phyloP scores from a whole-genome alignment of 2,329 filamentous ascomycete species.

The Coleophoma eucalyptorum region DNA sequence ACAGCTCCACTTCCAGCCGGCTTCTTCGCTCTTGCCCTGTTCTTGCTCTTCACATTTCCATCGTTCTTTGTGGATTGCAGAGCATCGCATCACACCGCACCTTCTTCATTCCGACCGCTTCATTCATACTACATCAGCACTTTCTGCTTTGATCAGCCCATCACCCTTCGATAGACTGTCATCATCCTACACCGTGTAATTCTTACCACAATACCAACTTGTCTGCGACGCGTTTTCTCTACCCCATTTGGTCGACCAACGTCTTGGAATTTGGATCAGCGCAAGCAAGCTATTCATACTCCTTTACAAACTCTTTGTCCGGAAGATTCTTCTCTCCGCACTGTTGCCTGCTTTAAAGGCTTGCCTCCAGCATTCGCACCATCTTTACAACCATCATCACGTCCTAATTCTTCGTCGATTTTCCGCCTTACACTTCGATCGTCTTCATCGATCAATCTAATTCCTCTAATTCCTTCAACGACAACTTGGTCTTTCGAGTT shows the following conservation, averaged over 20 bases:
- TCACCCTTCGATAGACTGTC: background rate
- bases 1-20: too few relatives aligned
- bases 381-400: conserved; percentile 16
- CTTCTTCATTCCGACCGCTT: conserved; percentile 4
- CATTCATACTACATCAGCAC: background rate
- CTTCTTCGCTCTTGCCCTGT: too few relatives aligned
- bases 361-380: conserved; percentile 18
- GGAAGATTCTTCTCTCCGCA: conserved; percentile 15
- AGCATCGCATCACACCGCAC: conserved; percentile 14
- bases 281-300: conserved; percentile 17
- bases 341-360: conserved; percentile 23
- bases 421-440: conserved; percentile 14
- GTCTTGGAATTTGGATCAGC: conserved; percentile 10
- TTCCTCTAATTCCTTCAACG: conserved; percentile 23
- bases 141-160: background rate
- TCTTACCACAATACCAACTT: conserved; percentile 4
- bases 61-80: conserved; percentile 24
- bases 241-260: conserved; percentile 17
- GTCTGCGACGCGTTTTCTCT: conserved; percentile 18
- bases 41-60: conserved; percentile 13
- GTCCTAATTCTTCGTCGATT: conserved; percentile 20
- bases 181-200: conserved; percentile 14
- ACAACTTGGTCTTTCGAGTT: conserved; percentile 10
- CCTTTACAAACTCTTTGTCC: background rate
- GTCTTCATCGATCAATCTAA: conserved; percentile 17